A percentile compares a stretch with the other conserved stretches of the same genome.
Evolutionary conservation across 805 yeast species (phyloP).

Genomic region (Suhomyces xylopsoci): DNA sequence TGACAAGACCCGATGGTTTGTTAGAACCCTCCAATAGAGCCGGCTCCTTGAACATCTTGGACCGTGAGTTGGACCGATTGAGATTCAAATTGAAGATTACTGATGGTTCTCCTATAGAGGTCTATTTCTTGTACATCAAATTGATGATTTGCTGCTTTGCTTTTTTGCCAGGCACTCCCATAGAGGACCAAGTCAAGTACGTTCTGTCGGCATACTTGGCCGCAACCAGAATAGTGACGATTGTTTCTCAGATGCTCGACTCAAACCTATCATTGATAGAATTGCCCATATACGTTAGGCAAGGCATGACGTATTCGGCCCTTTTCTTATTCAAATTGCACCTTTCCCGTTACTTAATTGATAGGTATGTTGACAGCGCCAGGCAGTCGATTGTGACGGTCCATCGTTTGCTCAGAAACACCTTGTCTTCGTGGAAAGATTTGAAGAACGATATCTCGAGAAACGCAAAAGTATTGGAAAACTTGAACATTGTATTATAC

Average conservation of each 20-base stretch:
- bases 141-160: slow-evolving; percentile 86
- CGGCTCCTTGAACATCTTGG: slow-evolving; percentile 71
- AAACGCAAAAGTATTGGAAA: slow-evolving; percentile 87
- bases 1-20: slow-evolving; percentile 82
- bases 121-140: slow-evolving; percentile 73
- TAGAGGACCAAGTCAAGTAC: slow-evolving; percentile 80
- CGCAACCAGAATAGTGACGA: slow-evolving; percentile 78
- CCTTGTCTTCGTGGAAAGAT: slow-evolving; percentile 86
- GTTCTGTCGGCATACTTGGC: slow-evolving; percentile 77
- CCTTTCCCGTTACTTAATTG: slow-evolving; percentile 67
- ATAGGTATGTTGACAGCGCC: slow-evolving; percentile 79
- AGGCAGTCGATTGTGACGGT: slow-evolving; percentile 92
- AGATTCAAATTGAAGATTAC: slow-evolving; percentile 65
- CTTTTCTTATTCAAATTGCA: slow-evolving; percentile 77
- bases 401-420: slow-evolving; percentile 82
- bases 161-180: slow-evolving; percentile 84
- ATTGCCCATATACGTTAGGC: slow-evolving; percentile 82
- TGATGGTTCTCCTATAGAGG: slow-evolving; percentile 65
- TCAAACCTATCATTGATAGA: slow-evolving; percentile 72
- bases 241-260: slow-evolving; percentile 62
- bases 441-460: slow-evolving; percentile 88
- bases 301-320: slow-evolving; percentile 79
- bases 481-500: slow-evolving; percentile 78
- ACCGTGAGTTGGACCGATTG: slow-evolving; percentile 72
- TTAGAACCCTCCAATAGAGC: slow-evolving; percentile 82